Evolutionary conservation across 2,329 filamentous ascomycete species (phyloP).

Genomic region (Corinectria fuckeliana): DNA sequence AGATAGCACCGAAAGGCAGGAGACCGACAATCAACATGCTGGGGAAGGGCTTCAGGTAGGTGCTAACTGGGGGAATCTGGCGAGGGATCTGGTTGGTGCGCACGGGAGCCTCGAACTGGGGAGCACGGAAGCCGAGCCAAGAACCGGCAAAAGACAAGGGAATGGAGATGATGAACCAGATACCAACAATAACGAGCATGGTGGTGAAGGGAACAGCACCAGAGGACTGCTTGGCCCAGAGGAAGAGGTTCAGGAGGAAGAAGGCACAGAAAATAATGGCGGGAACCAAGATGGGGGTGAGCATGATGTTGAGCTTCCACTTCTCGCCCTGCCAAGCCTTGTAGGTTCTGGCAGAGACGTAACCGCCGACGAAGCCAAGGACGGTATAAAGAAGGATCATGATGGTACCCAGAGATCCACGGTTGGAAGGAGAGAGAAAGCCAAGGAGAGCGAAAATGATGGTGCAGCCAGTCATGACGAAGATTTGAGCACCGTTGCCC

Average conservation of each 20-base stretch:
- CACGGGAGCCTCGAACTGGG: conserved; percentile 77
- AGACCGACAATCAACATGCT: conserved; percentile 93
- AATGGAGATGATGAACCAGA: conserved; percentile 97
- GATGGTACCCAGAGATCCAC: conserved; percentile 90
- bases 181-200: conserved; percentile 90
- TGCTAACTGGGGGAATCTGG: conserved; percentile 85
- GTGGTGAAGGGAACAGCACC: conserved; percentile 96
- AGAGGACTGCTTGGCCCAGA: conserved; percentile 91
- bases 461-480: conserved; percentile 96
- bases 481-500: conserved; percentile 93
- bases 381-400: conserved; percentile 93
- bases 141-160: conserved; percentile 89
- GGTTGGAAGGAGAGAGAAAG: conserved; percentile 94
- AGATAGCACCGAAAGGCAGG: conserved; percentile 94
- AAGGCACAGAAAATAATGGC: conserved; percentile 85
- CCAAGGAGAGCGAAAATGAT: conserved; percentile 93
- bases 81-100: conserved; percentile 98
- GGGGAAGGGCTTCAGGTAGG: conserved; percentile 85
- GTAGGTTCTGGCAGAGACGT: conserved; percentile 88
- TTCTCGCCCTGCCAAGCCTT: conserved; percentile 90
- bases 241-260: conserved; percentile 94
- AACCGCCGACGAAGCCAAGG: conserved; percentile 91
- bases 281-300: conserved; percentile 87
- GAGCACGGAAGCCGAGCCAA: conserved; percentile 88
- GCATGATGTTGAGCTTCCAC: conserved; percentile 92